These are phyloP conservation scores for Populus simonii DNA, from an alignment of 345 rosid species.

Conservation along the genomic window DNA sequence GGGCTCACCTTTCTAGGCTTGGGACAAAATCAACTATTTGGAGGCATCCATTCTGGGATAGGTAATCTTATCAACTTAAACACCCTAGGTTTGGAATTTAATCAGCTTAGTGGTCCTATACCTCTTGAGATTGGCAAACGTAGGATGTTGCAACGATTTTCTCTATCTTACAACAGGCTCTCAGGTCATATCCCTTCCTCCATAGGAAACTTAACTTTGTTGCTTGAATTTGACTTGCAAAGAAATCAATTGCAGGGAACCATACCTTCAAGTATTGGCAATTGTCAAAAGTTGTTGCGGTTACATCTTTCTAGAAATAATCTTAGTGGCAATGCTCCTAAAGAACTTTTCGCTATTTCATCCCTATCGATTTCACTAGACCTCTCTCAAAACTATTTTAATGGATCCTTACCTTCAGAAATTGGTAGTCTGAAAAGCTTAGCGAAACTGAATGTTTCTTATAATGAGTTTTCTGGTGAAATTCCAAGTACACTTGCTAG, in stretches of 20 bases:
- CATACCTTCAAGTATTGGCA: conserved; percentile 1
- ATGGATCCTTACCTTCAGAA: neutral
- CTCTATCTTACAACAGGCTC: neutral
- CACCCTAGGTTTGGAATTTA: neutral
- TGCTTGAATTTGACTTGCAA: neutral
- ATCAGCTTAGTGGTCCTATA: neutral
- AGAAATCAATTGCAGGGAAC: neutral
- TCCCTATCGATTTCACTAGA: neutral
- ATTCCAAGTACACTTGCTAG: neutral
- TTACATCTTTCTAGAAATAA: neutral
- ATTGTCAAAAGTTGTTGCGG: neutral
- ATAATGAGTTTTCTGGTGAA: neutral
- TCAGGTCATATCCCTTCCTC: neutral
- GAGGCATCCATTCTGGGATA: neutral
- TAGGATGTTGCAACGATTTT: neutral
- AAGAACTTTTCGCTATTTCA: neutral
- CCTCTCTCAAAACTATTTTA: neutral
- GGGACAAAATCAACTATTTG: neutral
- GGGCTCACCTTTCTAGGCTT: neutral
- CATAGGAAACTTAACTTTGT: neutral
- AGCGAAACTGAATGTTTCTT: neutral
- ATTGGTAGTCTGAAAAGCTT: neutral
- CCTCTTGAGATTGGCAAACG: neutral
- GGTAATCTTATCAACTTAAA: neutral
- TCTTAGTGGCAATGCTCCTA: neutral